Evolutionary conservation across 495 filamentous ascomycete genomes (phyloP), one percentile per base, ranked within the genome.

Genomic region (Pyronema domesticum): DNA sequence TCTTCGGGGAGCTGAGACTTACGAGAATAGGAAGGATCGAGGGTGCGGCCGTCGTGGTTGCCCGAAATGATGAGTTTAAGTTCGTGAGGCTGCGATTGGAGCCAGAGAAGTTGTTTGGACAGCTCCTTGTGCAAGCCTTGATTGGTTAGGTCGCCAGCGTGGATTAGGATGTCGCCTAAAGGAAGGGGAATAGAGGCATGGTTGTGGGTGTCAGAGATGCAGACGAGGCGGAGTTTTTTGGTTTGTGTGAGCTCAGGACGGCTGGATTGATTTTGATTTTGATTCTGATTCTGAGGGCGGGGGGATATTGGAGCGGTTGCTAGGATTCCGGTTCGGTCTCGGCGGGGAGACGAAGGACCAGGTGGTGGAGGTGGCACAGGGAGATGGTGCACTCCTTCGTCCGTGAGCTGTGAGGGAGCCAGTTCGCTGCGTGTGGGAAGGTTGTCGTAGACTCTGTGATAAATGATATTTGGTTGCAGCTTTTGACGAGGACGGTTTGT

Each of bases 181-280:
- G 87, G 86, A 0, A 94, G 68, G 37, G 11, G 19, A 8, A 34
- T 7, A 11, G 45, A 30, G 0, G 62, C 58, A 23, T 78, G 78
- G 67, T 86, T 80, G 65, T 96, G 89, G 7, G 89, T 95, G 67
- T 96, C 89, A 0, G 86, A 91, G 37, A 96, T 80, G 64, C 84
- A 94, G 48, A 95, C 82, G 36, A 96, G 8, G 35, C 50, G 50
- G 6, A 53, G 3, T 34, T 53, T 53, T 37, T 53, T 53, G 7
- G 39, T n/a, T 42, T 40, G 9, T 9, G 37, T 5, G 50, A 37
- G 48, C 45, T 47, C 45, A 4, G n/a, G 11, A 17, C 39, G 39
- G 39, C 5, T 30, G 23, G 23, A 30, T 30, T 30, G 23, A 30
- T 30, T 30, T 30, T 30, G 23, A 5, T 30, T 30, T 30, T 30